Evolutionary conservation across 2,329 filamentous ascomycete genomes (phyloP), one percentile per base, ranked within the genome.

Genomic region (Pestalotiopsis sp.): DNA sequence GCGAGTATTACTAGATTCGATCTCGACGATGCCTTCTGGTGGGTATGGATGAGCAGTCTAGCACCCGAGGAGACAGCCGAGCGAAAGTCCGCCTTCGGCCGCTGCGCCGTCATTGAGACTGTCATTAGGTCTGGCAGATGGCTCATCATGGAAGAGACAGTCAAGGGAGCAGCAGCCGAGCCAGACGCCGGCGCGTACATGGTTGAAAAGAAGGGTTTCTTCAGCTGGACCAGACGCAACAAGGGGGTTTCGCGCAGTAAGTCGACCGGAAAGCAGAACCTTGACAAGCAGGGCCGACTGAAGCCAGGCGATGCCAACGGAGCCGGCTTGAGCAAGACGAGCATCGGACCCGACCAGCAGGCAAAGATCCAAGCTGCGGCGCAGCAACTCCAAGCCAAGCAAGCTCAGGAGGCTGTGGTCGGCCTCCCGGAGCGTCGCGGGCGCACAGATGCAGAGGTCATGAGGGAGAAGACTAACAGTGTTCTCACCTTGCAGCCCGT

Each of bases 1-100:
- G 96, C 96, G 38, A 98, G 94, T 78, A 97, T 99, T 76, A 92
- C 89, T 27, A 88, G 88, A 49, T 89, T 98, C 68, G 91, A 96
- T 71, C 85, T 99, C 4, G 96, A 99, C 75, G 95, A 98, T 78
- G 92, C 94, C 1, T 99, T 99, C 80, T 99, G 96, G 96, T 98
- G 96, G 95, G 96, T 98, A 4, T 99, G 96, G 96, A 98, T 99
- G 87, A 97, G 90, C 74, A 98, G 95, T 85, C 84, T 99, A 76
- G 94, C 95, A 1, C 92, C 91, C 0, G 96, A 99, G 76, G 96
- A 99, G 82, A 93, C 95, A 0, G 81, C 90, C 0, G 87, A 91
- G 61, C 90, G 96, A 70, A 99, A 99, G 79, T 92, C 95, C 5
- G 94, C 95, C 0, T 99, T 99, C 78, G 96, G 96, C 49, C 89